Base-by-base conservation (phyloP, 352 stramenopile genomes). In the Pythium vanterpoolii region DNA sequence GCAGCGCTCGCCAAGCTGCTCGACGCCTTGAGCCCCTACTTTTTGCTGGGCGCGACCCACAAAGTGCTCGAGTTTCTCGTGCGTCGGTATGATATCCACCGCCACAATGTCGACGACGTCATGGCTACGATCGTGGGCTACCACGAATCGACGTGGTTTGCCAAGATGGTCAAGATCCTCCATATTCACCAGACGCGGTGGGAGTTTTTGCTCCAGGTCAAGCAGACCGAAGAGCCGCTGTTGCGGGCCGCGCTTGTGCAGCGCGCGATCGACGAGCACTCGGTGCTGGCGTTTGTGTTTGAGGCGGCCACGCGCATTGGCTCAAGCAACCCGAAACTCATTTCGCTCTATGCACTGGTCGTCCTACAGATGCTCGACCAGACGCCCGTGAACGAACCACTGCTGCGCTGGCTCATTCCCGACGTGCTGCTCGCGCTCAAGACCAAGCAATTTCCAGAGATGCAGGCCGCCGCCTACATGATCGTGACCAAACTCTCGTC, bases 31-130 rank as follows among this genome's bases (percentile, higher is more conserved):
- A 96, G 84, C 51, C 70, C 71, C 5, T 94, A 92, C 56, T 94
- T 95, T 58, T 53, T 96, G 33, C 68, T 94, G 13, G 65, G 71
- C 11, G 79, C 86, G 5, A 66, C 83, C 4, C 88, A 96, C 66
- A 94, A 96, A 63, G 83, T 96, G 48, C 72, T 96, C 63, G 88
- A 96, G 69, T 96, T 93, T 55, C 74, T 96, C 58, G 81, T 96
- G 52, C 83, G 88, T 13, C 80, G 82, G n/a, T 96, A 93, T 52
- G 83, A 95, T 52, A 66, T 96, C 26, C 88, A 96, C 60, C 82
- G 77, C 6, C 88, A 81, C 63, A 96, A 96, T 46, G 83, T 96
- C 38, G 82, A 96, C 66, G 73, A 73, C 26, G 73, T 95, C 48
- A 90, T 96, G 76, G 83, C 71, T 26, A 70, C 62, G 56, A 90